Base-by-base conservation (phyloP, 305 asterid species). In the Fraxinus sp. region DNA sequence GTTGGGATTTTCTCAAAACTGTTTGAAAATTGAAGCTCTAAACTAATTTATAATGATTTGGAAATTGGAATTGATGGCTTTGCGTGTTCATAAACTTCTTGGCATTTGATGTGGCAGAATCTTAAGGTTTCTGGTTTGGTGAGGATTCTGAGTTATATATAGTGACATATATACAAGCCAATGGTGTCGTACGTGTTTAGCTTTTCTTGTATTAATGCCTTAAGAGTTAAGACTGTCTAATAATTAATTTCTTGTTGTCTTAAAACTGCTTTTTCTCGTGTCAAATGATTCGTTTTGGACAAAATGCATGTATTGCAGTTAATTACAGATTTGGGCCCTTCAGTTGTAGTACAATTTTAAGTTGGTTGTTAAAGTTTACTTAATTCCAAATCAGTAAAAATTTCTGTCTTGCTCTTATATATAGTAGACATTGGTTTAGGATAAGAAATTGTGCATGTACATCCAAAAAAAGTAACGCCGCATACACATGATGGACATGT, bases 71-170 rank as follows among this genome's bases (percentile, higher is more conserved):
- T 6, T 26, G 74, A 10, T 33, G 71, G 71, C 11, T 10, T 66
- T 66, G 74, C 36, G 74, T 26, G 74, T 66, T 28, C 36, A 11
- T 66, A 16, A 10, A 66, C 24, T 66, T 66, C 74, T 66, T 26
- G 74, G 74, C 37, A 8, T 26, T 66, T 66, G 74, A 66, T 66
- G 74, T 66, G 74, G 74, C 74, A 66, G 74, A 66, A 26, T 24
- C 74, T 11, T 4, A 7, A 26, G 74, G 74, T 24, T 66, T 26
- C 74, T 26, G 37, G 74, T 66, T 66, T 66, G 37, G 18, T 66
- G 35, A 11, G 74, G 74, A 66, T 66, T 66, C 36, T 66, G 36
- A 26, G 35, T 9, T 9, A 9, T 66, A 26, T 28, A 24, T 66
- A 26, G 74, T 0, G 36, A 66, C 74, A 66, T 24, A 24, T 9